Percentiles rank a stretch among this genome's conserved stretches.
These are phyloP conservation scores for Taphrina populina DNA, from an alignment of 1,139 yeast species.

Conservation along the genomic window DNA sequence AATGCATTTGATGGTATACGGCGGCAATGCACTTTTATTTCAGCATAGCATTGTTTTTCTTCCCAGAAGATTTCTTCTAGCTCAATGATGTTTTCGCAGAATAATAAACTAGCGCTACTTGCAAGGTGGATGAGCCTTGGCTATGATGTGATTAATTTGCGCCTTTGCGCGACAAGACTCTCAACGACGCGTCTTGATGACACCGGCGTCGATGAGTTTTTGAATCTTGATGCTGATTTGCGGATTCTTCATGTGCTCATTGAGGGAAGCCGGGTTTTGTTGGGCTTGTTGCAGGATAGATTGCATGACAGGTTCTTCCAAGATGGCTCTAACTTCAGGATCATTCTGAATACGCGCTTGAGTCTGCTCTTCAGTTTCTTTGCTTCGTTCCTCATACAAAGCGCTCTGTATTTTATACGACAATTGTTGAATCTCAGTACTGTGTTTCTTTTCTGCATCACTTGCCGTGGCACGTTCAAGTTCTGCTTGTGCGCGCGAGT, in stretches of 20 bases:
- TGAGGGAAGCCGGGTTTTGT: conserved; percentile 92
- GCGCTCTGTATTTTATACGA: conserved; percentile 73
- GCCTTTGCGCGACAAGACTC: no score
- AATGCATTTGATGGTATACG: no score
- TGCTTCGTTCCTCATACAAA: conserved; percentile 76
- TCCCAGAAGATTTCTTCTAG: no score
- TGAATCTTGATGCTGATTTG: conserved; percentile 85
- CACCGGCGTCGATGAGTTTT: conserved; percentile 92
- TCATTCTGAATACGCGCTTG: conserved; percentile 87
- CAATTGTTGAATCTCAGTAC: conserved; percentile 78
- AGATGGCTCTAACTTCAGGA: conserved; percentile 83
- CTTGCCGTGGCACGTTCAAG: conserved; percentile 71
- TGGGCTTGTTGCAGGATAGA: conserved; percentile 91
- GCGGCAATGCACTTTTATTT: no score
- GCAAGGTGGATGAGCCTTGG: no score
- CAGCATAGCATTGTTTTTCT: no score
- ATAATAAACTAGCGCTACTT: no score
- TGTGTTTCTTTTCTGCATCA: conserved; percentile 58
- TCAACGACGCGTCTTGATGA: conserved; percentile 82
- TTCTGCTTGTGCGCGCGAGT: conserved; percentile 76
- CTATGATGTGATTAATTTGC: no score
- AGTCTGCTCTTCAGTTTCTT: conserved; percentile 94
- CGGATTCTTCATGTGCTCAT: conserved; percentile 97
- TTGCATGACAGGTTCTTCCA: conserved; percentile 97
- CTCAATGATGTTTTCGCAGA: no score